Conservation (phyloP, 345 rosid species). For the Citrus inodora region DNA sequence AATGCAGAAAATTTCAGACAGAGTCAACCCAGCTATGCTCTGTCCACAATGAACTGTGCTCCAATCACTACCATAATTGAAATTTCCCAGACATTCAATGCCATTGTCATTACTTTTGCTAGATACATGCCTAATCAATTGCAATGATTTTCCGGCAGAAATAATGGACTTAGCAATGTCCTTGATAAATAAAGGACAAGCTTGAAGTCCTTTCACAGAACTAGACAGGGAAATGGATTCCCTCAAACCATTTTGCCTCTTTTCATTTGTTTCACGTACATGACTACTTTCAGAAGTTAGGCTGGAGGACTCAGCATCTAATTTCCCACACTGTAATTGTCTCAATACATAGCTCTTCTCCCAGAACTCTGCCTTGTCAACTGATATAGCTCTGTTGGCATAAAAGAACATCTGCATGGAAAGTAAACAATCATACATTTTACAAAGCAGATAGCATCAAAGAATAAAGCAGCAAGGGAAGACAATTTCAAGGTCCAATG, state of each 20-base stretch:
- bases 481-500: background rate
- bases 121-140: slow-evolving; percentile 64
- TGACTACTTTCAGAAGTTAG: slow-evolving; percentile 20
- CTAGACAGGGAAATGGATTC: slow-evolving; percentile 35
- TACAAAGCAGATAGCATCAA: background rate
- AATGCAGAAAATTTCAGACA: slow-evolving; percentile 72
- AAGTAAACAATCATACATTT: background rate
- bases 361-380: slow-evolving; percentile 86
- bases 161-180: slow-evolving; percentile 74
- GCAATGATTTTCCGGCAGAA: slow-evolving; percentile 97
- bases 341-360: slow-evolving; percentile 80
- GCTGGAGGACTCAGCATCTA: slow-evolving; percentile 28
- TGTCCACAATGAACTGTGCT: slow-evolving; percentile 19
- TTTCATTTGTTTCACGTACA: slow-evolving; percentile 29
- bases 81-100: slow-evolving; percentile 32
- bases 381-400: slow-evolving; percentile 58
- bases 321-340: slow-evolving; percentile 33
- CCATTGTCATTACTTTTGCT: slow-evolving; percentile 27
- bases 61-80: slow-evolving; percentile 14
- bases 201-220: slow-evolving; percentile 43
- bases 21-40: slow-evolving; percentile 55
- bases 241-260: slow-evolving; percentile 41
- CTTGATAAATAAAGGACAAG: slow-evolving; percentile 75
- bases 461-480: slow-evolving; percentile 3
- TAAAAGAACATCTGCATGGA: slow-evolving; percentile 70